Evolutionary conservation across 164 flowering plant species (phyloP), one percentile per base, ranked within the genome.

Genomic region (Cinnamomum chago): DNA sequence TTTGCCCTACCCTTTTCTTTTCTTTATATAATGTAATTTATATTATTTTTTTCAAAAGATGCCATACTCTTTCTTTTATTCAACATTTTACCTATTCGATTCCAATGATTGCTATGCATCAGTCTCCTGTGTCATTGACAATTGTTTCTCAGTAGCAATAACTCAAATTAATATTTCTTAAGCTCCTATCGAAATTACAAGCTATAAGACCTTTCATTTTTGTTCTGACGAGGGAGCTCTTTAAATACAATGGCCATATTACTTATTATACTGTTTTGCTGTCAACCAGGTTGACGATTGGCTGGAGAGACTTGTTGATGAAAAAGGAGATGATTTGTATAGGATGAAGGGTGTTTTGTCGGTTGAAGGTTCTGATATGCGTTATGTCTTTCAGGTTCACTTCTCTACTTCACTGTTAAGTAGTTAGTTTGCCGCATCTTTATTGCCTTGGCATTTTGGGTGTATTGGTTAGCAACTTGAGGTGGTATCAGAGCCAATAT

Each of bases 251-350:
- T 1, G 7, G 47, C 47, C 47, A 35, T 5, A 5, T 35, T 35
- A 35, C 47, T 35, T 7, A 35, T 35, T 5, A 35, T 35, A 35
- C 47, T 64, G 14, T 22, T 23, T 64, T 64, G 18, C 67, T 64
- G 15, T 22, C 71, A 73, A 62, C 23, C 70, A 95, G 98, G 89
- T 95, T 67, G 93, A 93, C 75, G 99, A 95, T 85, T 95, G 99
- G 98, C 90, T 95, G 62, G 96, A 93, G 67, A 88, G 97, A 79
- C 75, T 93, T 74, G 82, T 91, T n/a, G 99, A 95, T 68, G 98
- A 93, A 70, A 95, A 95, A 73, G 99, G 97, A 30, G 97, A 95
- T 60, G 95, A 95, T 79, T 79, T 95, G 85, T 95, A 95, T 75
- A 83, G 99, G 82, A 85, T 93, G 95, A 95, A 95, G 81, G 99